These are phyloP conservation scores for Chenopodium formosanum DNA, from an alignment of 148 eudicot genomes.

Conservation along the genomic window DNA sequence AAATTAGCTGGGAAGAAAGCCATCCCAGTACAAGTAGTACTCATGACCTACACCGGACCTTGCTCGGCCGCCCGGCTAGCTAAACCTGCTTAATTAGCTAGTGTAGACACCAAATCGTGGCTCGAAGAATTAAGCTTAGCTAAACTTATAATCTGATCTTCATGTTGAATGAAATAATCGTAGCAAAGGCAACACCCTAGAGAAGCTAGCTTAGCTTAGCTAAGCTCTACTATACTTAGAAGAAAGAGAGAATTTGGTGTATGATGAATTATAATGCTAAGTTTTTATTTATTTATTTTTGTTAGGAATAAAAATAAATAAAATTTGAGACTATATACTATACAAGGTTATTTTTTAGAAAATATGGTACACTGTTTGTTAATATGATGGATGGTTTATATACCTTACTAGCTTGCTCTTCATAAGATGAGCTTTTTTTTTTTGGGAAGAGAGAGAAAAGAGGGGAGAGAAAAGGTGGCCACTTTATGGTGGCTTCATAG, in stretches of 20 bases:
- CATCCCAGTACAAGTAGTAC: constrained; percentile 62
- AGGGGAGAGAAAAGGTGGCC: constrained; percentile 11
- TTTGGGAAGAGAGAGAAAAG: constrained; percentile 25
- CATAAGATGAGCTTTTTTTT: neutral
- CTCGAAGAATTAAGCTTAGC: neutral
- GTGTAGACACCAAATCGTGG: no score
- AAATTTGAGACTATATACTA: neutral
- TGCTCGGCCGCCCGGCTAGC: no score
- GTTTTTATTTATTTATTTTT: neutral
- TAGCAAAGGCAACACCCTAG: no score
- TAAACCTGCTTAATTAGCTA: no score
- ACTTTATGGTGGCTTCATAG: constrained; percentile 27
- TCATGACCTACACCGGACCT: constrained; percentile 28
- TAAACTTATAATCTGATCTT: neutral
- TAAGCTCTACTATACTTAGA: neutral
- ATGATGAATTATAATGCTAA: neutral
- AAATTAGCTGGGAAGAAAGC: constrained; percentile 82
- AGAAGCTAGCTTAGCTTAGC: no score
- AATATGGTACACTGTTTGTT: constrained; percentile 32
- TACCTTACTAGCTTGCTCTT: constrained; percentile 44
- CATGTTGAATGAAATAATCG: neutral
- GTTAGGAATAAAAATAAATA: neutral
- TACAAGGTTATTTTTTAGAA: neutral
- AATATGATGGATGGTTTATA: constrained; percentile 39
- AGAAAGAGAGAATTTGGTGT: neutral